phyloP scores from a whole-genome alignment of 2,329 filamentous ascomycete genomes.

The Aureobasidium sp. region DNA sequence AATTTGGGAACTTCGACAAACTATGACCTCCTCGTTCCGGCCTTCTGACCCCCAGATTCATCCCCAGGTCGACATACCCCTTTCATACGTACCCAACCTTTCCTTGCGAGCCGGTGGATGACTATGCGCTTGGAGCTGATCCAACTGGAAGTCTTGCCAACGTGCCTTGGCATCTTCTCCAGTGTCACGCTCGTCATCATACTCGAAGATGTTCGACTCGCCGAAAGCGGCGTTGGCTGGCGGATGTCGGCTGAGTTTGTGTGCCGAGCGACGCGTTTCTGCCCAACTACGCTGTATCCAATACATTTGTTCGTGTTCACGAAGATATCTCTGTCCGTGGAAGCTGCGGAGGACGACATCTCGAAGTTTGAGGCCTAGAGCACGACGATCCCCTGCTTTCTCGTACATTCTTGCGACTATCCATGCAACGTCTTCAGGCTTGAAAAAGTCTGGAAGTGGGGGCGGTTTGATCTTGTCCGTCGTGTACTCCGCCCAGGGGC shows the following conservation, averaged over 20 bases:
- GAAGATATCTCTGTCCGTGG: constrained; percentile 49
- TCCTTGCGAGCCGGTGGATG: background rate
- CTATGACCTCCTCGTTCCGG: background rate
- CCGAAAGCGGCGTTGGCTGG: constrained; percentile 10
- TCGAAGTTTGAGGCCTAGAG: constrained; percentile 50
- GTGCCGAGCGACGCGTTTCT: constrained; percentile 10
- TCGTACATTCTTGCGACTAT: constrained; percentile 52
- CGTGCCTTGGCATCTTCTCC: constrained; percentile 11
- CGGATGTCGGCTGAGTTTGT: constrained; percentile 9
- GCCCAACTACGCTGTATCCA: constrained; percentile 19
- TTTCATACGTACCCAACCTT: background rate
- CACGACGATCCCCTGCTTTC: constrained; percentile 45
- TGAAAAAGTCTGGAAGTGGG: constrained; percentile 41
- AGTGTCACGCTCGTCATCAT: constrained; percentile 14
- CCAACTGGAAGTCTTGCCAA: constrained; percentile 15
- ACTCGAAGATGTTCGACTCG: constrained; percentile 11
- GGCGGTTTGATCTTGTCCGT: constrained; percentile 38
- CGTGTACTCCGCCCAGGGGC: constrained; percentile 51
- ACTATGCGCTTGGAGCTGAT: background rate
- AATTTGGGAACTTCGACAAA: background rate
- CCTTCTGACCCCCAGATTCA: background rate
- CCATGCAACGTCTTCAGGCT: constrained; percentile 40
- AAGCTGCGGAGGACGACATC: constrained; percentile 52
- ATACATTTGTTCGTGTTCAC: constrained; percentile 28
- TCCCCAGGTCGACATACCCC: background rate